A percentile compares a stretch with the other conserved stretches of the same genome.
Conservation (phyloP, 2,329 filamentous ascomycete genomes). For the Monosporascus sp. region DNA sequence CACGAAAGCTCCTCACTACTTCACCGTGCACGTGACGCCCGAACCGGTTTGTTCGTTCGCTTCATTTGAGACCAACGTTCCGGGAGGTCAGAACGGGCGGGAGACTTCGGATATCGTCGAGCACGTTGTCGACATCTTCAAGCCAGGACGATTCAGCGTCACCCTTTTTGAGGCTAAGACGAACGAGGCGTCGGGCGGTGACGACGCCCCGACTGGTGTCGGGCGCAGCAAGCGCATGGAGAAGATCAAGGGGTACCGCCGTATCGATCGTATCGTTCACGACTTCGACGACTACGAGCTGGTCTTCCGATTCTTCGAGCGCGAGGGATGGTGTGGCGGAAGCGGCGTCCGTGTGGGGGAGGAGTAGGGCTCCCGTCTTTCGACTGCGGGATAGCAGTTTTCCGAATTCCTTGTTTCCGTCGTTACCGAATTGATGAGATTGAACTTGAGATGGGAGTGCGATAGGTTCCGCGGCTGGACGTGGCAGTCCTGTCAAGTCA, state of each 20-base stretch:
- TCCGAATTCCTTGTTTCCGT: too few species aligned
- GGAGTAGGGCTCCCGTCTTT: constrained; percentile 17
- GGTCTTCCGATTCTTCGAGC: constrained; percentile 93
- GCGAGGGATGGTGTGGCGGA: constrained; percentile 65
- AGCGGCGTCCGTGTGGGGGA: constrained; percentile 51
- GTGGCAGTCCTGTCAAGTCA: too few species aligned
- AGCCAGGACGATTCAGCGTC: constrained; percentile 94
- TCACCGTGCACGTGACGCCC: constrained; percentile 96
- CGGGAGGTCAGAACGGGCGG: constrained; percentile 78
- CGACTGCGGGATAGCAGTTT: too few species aligned
- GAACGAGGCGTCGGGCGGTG: constrained; percentile 35
- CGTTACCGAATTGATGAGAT: too few species aligned
- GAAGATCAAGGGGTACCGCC: constrained; percentile 75
- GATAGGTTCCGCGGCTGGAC: too few species aligned
- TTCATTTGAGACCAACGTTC: constrained; percentile 97
- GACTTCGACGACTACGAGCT: constrained; percentile 96
- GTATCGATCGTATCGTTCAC: constrained; percentile 92
- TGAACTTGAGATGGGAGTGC: too few species aligned
- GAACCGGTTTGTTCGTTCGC: constrained; percentile 97
- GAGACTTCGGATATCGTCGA: constrained; percentile 87
- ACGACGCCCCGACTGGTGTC: constrained; percentile 28
- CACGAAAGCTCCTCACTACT: constrained; percentile 71
- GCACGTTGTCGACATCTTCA: constrained; percentile 93
- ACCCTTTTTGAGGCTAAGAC: constrained; percentile 90
- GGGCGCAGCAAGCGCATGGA: constrained; percentile 57